Percentiles rank a stretch among this genome's conserved stretches.
phyloP scores from a whole-genome alignment of 2,329 filamentous ascomycete species.

The Ceratocystis eucalypticola region DNA sequence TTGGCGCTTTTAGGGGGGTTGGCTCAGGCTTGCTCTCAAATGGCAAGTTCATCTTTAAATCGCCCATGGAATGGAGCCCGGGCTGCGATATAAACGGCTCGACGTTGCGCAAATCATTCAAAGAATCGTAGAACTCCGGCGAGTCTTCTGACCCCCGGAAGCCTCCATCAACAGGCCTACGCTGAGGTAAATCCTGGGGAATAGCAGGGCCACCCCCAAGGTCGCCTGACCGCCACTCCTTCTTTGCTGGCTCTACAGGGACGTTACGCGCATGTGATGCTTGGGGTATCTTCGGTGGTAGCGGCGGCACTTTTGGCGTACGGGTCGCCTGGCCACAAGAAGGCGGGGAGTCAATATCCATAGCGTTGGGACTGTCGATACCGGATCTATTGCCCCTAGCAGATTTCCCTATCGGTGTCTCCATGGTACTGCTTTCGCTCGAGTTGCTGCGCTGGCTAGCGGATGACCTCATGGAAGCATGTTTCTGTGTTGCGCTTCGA shows the following conservation, averaged over 20 bases:
- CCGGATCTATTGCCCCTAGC: not conserved
- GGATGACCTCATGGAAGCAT: slow-evolving; percentile 3
- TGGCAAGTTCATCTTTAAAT: slow-evolving; percentile 43
- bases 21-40: slow-evolving; percentile 41
- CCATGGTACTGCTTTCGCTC: not conserved
- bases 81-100: slow-evolving; percentile 39
- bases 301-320: slow-evolving; percentile 21
- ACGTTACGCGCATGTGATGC: slow-evolving; percentile 35
- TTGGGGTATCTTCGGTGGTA: slow-evolving; percentile 18
- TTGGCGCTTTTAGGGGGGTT: slow-evolving; percentile 25
- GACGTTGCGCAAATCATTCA: slow-evolving; percentile 43
- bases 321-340: slow-evolving; percentile 21
- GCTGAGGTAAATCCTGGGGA: not conserved
- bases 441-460: slow-evolving; percentile 8
- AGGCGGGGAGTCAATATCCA: slow-evolving; percentile 50
- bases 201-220: slow-evolving; percentile 20
- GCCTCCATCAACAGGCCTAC: slow-evolving; percentile 22
- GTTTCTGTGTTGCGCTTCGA: slow-evolving; percentile 10
- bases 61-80: slow-evolving; percentile 41
- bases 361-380: slow-evolving; percentile 42
- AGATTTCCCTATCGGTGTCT: not conserved
- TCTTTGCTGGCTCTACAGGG: slow-evolving; percentile 43
- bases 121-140: slow-evolving; percentile 40
- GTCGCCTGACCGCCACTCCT: slow-evolving; percentile 45
- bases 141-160: slow-evolving; percentile 39